These are phyloP conservation scores for Rhizopus sp. DNA, from an alignment of 371 early-diverging fungal genomes.

Conservation along the genomic window DNA sequence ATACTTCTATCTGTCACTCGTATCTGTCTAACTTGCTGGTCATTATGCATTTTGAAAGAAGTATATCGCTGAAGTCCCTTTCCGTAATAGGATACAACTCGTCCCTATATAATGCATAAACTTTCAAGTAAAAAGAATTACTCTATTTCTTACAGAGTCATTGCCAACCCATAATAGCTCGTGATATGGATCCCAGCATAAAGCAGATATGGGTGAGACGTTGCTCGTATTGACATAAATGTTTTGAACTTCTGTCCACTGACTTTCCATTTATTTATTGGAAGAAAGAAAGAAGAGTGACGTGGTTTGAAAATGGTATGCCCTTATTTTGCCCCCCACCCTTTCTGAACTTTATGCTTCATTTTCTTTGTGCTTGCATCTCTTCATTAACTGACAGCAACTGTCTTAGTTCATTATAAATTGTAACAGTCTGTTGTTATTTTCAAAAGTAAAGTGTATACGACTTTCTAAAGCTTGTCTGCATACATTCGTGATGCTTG, in stretches of 20 bases:
- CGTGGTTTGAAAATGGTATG: neutral
- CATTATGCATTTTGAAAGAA: constrained; percentile 64
- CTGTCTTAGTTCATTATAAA: no score
- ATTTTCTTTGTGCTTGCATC: no score
- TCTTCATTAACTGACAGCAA: no score
- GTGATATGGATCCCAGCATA: constrained; percentile 77
- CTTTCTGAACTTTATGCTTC: no score
- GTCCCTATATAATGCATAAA: constrained; percentile 47
- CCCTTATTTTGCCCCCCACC: neutral
- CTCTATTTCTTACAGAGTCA: constrained; percentile 58
- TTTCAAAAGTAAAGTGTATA: no score
- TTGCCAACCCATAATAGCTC: constrained; percentile 81
- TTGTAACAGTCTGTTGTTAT: no score
- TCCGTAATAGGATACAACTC: constrained; percentile 61
- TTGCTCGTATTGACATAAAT: constrained; percentile 44
- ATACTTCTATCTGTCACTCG: constrained; percentile 68
- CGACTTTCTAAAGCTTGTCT: no score
- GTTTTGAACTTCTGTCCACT: constrained; percentile 50
- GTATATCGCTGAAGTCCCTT: constrained; percentile 67
- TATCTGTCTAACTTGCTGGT: constrained; percentile 68
- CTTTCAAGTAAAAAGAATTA: neutral
- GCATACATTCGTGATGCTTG: no score
- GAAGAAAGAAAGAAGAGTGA: constrained; percentile 1
- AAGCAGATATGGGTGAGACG: constrained; percentile 54
- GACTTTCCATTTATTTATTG: constrained; percentile 39